Base-by-base conservation (phyloP, 2,329 filamentous ascomycete species). In the Penicillium hesseltinei region DNA sequence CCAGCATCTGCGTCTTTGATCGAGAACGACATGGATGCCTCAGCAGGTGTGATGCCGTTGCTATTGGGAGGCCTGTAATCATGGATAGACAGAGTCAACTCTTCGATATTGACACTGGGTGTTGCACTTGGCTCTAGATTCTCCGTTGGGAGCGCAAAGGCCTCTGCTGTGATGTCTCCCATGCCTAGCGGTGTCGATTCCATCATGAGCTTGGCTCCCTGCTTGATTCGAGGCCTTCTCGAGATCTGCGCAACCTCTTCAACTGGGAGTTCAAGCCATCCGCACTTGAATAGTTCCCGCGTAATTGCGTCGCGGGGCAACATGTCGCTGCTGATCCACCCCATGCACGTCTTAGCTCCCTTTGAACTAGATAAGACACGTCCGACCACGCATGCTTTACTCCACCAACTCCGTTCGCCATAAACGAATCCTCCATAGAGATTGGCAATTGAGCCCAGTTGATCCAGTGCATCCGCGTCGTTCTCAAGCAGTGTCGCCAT, bases 401-500 rank as follows among this genome's bases (percentile, higher is more conserved):
- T 84, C 83, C 83, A 86, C 77, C 80, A 86, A 46, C 77, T 81
- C 35, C 74, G 74, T 4, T 71, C 75, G 8, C 71, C 63, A 57
- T 82, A 83, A 27, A 81, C 66, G 58, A 86, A 84, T 2, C 82
- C 83, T 21, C 82, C 81, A 52, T 82, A 80, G 0, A 85, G 70
- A 61, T 82, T 81, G 0, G 78, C 80, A 8, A 75, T 73, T 13
- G 81, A 75, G 0, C 82, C 82, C 1, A 85, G 72, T 27, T 69
- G 69, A 21, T 71, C 66, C 8, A 84, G 74, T 1, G 81, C 81
- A 4, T 74, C 62, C 13, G 75, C 72, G 54, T 83, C 80, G 60
- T 84, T 85, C 58, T 85, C 83, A 3, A 85, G 70, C 7, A 85
- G 59, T 0, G 81, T 81, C 2, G 78, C 79, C 35, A 86, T 81